These are phyloP conservation scores for Sporothrix brunneoviolacea DNA, from an alignment of 2,329 filamentous ascomycete species.

Conservation along the genomic window DNA sequence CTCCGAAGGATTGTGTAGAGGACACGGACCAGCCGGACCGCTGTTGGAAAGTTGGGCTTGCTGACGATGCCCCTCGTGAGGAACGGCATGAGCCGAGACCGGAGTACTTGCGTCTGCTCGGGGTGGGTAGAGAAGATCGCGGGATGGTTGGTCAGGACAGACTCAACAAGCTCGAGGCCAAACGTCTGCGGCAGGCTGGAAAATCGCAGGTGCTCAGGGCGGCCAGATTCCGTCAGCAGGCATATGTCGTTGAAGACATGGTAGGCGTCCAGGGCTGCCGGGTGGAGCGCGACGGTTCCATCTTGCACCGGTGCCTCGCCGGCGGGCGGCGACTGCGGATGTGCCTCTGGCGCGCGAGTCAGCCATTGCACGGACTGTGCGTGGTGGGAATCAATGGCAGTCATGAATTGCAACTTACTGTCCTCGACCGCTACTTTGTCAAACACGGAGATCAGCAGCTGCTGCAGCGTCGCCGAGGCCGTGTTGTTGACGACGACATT, in stretches of 20 bases:
- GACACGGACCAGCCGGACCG: constrained; percentile 75
- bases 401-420: too few species aligned
- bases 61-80: constrained; percentile 72
- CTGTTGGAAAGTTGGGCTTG: constrained; percentile 71
- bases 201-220: constrained; percentile 74
- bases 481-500: constrained; percentile 92
- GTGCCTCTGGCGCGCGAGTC: neutral
- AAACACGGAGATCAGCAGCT: constrained; percentile 86
- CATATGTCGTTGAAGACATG: constrained; percentile 86
- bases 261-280: constrained; percentile 80
- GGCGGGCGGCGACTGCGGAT: constrained; percentile 46
- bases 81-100: constrained; percentile 73
- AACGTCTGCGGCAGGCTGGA: constrained; percentile 73
- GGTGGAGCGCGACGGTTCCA: constrained; percentile 58
- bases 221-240: constrained; percentile 76
- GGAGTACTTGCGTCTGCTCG: constrained; percentile 74
- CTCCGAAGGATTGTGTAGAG: constrained; percentile 73
- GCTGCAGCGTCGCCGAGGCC: constrained; percentile 90
- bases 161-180: constrained; percentile 86
- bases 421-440: constrained; percentile 85
- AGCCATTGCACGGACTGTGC: neutral
- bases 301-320: constrained; percentile 63
- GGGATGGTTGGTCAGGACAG: constrained; percentile 79
- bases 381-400: too few species aligned
- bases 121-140: constrained; percentile 68